Evolutionary conservation across 176 grass and related monocot species (phyloP), one percentile per base, ranked within the genome.

Genomic region (Oryza officinalis): DNA sequence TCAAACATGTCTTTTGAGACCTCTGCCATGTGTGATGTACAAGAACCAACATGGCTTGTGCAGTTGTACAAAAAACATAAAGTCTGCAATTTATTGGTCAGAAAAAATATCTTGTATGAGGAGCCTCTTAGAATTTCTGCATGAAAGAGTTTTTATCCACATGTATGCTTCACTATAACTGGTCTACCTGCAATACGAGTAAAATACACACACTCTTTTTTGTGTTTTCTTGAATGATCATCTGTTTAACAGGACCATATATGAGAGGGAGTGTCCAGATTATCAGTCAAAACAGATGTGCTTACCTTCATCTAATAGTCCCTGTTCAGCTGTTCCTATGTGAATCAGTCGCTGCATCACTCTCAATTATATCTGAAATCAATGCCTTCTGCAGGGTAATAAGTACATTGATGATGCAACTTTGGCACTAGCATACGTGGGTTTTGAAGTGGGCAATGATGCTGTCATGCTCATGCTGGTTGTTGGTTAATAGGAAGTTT

Each of bases 371-470:
- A 68, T 14, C 9, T 2, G 40, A 3, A n/a, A 76, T 20, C 47
- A 46, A 46, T 5, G 33, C 7, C 60, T 77, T 70, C 13, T 25
- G 63, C 33, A 3, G 5, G 8, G 32, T 35, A 70, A 69, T 27
- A 76, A 28, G 52, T 63, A 57, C 25, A 80, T 1, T 32, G 27
- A 64, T 83, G 75, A 69, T 75, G 61, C 75, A 4, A 4, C 70
- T 80, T 83, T 69, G 84, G 26, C 44, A 77, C 37, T 69, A 75
- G 33, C 46, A 35, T 73, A 22, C 60, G 59, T 10, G 26, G 72
- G 1, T 44, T 82, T 61, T 47, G 76, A 66, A 74, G 69, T 50
- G 75, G 84, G 69, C 28, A 75, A 87, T 90, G 89, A 84, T 87
- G 70, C 49, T 69, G 70, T 64, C 80, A 65, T 70, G 84, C 59